Evolutionary conservation across 202 grass and related monocot species (phyloP).

Genomic region (Carex arenaria): DNA sequence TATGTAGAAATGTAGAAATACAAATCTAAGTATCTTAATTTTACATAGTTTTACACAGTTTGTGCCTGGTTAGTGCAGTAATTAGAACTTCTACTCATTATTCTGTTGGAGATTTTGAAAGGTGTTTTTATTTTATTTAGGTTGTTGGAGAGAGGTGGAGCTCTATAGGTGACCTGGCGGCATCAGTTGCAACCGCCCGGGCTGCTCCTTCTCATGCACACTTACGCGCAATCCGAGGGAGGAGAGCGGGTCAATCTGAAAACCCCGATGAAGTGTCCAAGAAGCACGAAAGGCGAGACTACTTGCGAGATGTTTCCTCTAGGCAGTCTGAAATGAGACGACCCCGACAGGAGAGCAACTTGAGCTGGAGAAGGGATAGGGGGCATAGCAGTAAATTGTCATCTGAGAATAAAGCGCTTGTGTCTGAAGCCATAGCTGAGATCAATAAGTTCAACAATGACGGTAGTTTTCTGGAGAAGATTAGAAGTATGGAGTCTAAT

Average conservation of each 20-base stretch:
- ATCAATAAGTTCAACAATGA: slow-evolving; percentile 83
- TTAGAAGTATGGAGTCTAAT: slow-evolving; percentile 38
- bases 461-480: slow-evolving; percentile 81
- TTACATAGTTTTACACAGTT: not conserved
- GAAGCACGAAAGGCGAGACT: slow-evolving; percentile 38
- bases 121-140: slow-evolving; percentile 30
- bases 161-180: slow-evolving; percentile 59
- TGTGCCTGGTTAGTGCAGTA: not conserved
- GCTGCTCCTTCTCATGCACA: slow-evolving; percentile 65
- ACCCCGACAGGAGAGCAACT: slow-evolving; percentile 50
- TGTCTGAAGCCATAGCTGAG: slow-evolving; percentile 54
- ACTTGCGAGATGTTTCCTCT: slow-evolving; percentile 69
- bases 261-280: slow-evolving; percentile 28
- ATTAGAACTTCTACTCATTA: not conserved
- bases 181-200: slow-evolving; percentile 54
- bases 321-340: slow-evolving; percentile 67
- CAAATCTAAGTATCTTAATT: not conserved
- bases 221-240: slow-evolving; percentile 66
- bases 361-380: slow-evolving; percentile 69
- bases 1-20: not conserved
- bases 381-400: slow-evolving; percentile 37
- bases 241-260: slow-evolving; percentile 51
- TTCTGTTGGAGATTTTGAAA: not conserved
- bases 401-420: slow-evolving; percentile 59
- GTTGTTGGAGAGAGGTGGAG: slow-evolving; percentile 88